Evolutionary conservation across 306 rosid species (phyloP), one percentile per base, ranked within the genome.

Genomic region (Dalbergia cochinchinensis): DNA sequence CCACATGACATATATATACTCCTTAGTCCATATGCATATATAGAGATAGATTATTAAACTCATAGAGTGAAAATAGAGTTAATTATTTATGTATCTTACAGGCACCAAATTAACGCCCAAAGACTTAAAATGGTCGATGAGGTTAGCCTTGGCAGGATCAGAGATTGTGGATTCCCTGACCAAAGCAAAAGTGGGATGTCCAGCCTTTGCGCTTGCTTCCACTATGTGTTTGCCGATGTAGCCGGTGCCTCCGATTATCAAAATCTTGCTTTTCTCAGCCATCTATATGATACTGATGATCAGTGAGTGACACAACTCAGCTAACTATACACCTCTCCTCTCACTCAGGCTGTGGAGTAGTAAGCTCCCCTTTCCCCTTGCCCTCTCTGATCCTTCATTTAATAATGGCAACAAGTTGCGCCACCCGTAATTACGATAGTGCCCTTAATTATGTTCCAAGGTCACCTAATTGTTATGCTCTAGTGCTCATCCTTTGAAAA

Each of bases 171-270:
- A 75, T 86, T 90, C 90, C 70, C 99, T 84, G n/a, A 90, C 80
- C 64, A 94, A 57, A 71, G 90, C 95, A 71, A 91, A 92, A 22
- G 99, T 94, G 16, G 94, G 92, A 54, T 94, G 91, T 4, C 89
- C 94, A 3, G 90, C 71, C 71, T 90, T 91, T 1, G 87, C 90
- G 80, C 99, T 91, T 26, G 99, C 99, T 84, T 88, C 92, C 12
- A 92, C 97, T 4, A 94, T 48, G 61, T 74, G 76, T 79, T 90
- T 94, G 0, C 99, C 99, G 47, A 92, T 90, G 86, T 91, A 94
- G 2, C 99, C 97, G 13, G 97, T 94, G 35, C 99, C 97, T 83
- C 99, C 99, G 54, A 94, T 92, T 18, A 94, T 69, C 92, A 94
- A 58, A 76, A 94, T 79, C 92, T 86, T 94, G 85, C 97, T 92